Conservation (phyloP, 2,329 filamentous ascomycete species). For the Cladosporium sp. region DNA sequence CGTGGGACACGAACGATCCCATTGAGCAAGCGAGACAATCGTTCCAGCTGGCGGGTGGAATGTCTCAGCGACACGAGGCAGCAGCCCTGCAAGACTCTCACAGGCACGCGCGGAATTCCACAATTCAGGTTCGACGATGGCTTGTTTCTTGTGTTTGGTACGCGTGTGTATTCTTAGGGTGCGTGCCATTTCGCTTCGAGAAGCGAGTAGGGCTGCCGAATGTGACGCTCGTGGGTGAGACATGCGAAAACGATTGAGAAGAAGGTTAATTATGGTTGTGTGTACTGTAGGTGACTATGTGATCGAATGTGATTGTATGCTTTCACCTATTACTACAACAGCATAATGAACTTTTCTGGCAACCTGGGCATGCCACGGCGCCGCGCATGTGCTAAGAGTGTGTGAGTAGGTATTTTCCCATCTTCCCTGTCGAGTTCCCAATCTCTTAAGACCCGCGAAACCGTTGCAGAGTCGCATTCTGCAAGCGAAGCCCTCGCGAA, state of each 20-base stretch:
- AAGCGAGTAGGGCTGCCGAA: neutral
- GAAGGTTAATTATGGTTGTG: neutral
- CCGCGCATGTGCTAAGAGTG: neutral
- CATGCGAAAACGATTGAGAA: neutral
- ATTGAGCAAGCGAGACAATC: conserved; percentile 6
- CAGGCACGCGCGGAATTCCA: neutral
- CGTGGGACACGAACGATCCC: neutral
- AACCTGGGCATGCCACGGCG: neutral
- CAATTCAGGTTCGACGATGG: neutral
- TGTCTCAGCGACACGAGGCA: neutral
- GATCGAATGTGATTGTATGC: neutral
- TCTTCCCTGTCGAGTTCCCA: neutral
- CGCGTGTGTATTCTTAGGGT: neutral
- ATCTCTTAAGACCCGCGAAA: neutral
- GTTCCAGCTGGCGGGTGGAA: neutral
- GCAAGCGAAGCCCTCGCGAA: neutral
- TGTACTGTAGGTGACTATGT: neutral
- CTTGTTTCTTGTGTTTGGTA: neutral
- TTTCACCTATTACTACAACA: neutral
- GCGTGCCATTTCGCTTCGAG: neutral
- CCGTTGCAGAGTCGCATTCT: neutral
- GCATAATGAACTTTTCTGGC: neutral
- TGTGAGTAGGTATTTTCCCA: neutral
- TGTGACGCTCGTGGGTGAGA: neutral
- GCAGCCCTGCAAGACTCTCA: neutral